These are phyloP conservation scores for Tylopilus subfusipes DNA, from an alignment of 768 basidiomycete species.

Conservation along the genomic window DNA sequence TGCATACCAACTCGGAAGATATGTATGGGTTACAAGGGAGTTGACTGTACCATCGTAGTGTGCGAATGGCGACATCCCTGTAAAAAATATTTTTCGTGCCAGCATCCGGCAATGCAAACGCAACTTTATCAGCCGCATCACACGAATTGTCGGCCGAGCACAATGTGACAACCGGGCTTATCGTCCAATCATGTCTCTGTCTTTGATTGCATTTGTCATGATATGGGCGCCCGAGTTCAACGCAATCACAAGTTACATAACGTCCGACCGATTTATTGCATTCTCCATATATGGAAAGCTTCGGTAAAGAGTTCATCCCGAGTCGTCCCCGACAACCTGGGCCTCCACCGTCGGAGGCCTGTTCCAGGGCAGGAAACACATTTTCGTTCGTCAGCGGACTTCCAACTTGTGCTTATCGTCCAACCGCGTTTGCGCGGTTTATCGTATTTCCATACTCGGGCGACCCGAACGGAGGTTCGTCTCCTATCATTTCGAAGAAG, in stretches of 20 bases:
- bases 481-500: neutral
- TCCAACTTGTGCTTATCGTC: neutral
- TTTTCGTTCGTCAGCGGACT: neutral
- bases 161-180: neutral
- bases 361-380: neutral
- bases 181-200: constrained; percentile 4
- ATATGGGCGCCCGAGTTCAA: neutral
- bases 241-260: too few species aligned
- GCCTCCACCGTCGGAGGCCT: too few species aligned
- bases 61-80: neutral
- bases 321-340: neutral
- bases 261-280: neutral
- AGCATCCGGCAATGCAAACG: neutral
- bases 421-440: neutral
- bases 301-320: neutral
- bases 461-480: neutral
- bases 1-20: too few species aligned
- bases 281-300: neutral
- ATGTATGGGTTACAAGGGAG: too few species aligned
- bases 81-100: neutral
- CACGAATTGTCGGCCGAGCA: neutral
- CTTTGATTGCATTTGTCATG: neutral
- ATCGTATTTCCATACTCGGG: neutral
- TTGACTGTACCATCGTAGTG: too few species aligned
- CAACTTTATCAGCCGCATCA: too few species aligned